These are phyloP conservation scores for Aspergillus awamori DNA, from an alignment of 2,329 filamentous ascomycete species.

Conservation along the genomic window DNA sequence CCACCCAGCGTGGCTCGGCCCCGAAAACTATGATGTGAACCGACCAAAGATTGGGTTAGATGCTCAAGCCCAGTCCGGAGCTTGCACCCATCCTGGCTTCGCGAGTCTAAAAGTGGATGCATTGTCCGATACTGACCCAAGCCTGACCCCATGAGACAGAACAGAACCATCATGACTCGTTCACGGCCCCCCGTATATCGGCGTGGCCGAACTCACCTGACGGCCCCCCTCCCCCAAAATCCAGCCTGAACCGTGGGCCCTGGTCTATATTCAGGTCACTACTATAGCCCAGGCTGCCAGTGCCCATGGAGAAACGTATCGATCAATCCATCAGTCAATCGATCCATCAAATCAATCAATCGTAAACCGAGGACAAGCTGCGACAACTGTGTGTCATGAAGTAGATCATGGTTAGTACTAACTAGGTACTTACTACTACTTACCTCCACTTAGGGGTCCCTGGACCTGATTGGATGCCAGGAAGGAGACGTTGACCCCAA, in stretches of 20 bases:
- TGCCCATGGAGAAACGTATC: not conserved
- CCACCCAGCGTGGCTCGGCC: not conserved
- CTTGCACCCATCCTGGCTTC: not conserved
- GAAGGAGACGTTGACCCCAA: not conserved
- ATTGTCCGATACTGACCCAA: not conserved
- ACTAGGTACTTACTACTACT: no score
- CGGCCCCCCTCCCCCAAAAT: not conserved
- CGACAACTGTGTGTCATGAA: not conserved
- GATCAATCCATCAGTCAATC: not conserved
- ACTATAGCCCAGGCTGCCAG: not conserved
- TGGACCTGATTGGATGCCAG: not conserved
- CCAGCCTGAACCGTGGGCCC: constrained; percentile 1
- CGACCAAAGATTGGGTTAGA: not conserved
- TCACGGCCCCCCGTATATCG: not conserved
- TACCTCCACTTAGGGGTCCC: not conserved
- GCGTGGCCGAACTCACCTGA: constrained; percentile 4
- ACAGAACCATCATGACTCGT: not conserved
- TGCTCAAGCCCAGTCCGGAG: not conserved
- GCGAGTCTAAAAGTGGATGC: not conserved
- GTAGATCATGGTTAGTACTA: not conserved
- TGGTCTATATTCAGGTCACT: not conserved
- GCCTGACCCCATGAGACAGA: not conserved
- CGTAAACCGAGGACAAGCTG: not conserved
- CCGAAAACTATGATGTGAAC: not conserved
- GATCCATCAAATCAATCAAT: no score